phyloP scores from a whole-genome alignment of 257 asterid genomes.

The Solanum habrochaites region DNA sequence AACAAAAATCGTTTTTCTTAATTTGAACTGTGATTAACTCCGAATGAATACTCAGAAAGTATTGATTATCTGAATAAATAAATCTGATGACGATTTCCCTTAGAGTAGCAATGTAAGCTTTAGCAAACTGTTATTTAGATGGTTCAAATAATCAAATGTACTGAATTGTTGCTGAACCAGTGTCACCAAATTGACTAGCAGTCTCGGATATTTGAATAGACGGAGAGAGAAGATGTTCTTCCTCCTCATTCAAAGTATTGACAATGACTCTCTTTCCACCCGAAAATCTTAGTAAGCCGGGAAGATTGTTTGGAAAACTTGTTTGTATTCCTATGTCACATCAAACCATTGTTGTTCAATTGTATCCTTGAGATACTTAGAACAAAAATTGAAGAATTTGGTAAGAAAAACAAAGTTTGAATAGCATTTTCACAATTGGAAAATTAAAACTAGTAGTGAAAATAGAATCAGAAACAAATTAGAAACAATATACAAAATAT shows the following conservation, averaged over 20 bases:
- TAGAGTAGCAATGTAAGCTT: not conserved
- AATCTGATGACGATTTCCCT: not conserved
- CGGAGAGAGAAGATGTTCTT: not conserved
- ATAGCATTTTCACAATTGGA: too few species aligned
- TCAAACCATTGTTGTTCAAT: too few species aligned
- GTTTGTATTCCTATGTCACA: not conserved
- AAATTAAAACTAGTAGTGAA: too few species aligned
- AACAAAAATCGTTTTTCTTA: not conserved
- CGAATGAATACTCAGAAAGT: not conserved
- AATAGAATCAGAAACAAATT: too few species aligned
- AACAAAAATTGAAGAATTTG: too few species aligned
- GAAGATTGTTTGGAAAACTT: not conserved
- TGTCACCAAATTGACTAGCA: not conserved
- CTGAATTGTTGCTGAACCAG: not conserved
- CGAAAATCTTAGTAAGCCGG: not conserved
- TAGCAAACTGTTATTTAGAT: not conserved
- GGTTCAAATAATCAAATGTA: not conserved
- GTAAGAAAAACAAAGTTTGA: too few species aligned
- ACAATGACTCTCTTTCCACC: not conserved
- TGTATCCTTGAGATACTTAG: too few species aligned
- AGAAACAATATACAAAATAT: too few species aligned
- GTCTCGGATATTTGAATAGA: not conserved
- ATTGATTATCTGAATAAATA: not conserved
- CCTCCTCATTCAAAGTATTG: not conserved
- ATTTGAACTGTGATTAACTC: not conserved